Percentiles rank a stretch among this genome's conserved stretches.
These are phyloP conservation scores for Neofusicoccum laricinum DNA, from an alignment of 2,329 filamentous ascomycete species.

Conservation along the genomic window DNA sequence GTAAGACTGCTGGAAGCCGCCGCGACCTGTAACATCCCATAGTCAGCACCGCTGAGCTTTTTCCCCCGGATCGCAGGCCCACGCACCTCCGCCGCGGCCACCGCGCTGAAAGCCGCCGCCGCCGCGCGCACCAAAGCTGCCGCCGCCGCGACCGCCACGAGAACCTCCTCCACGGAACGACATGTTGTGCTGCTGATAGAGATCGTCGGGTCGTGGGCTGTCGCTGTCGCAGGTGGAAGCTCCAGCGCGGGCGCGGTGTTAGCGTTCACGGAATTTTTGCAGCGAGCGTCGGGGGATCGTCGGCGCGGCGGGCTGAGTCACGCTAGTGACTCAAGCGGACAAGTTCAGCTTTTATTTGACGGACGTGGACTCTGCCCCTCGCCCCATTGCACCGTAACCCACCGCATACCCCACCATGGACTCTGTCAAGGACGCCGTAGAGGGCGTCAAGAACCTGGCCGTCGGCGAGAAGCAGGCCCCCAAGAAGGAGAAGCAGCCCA, in stretches of 20 bases:
- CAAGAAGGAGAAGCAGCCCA: constrained; percentile 27
- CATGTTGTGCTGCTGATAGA: constrained; percentile 46
- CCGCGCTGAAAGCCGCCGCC: constrained; percentile 50
- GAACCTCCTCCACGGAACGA: constrained; percentile 55
- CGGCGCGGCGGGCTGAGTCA: constrained; percentile 19
- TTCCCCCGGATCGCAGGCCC: background rate
- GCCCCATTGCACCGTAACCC: constrained; percentile 11
- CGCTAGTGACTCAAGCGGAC: constrained; percentile 10
- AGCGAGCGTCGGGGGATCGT: constrained; percentile 1
- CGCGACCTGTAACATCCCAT: constrained; percentile 30
- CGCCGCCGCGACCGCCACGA: constrained; percentile 44
- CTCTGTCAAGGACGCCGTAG: constrained; percentile 49
- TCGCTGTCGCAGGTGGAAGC: constrained; percentile 3
- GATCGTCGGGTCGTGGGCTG: constrained; percentile 24
- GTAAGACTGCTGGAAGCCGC: constrained; percentile 37
- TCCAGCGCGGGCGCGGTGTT: constrained; percentile 11
- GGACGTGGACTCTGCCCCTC: constrained; percentile 16
- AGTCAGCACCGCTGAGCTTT: constrained; percentile 10
- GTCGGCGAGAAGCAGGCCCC: constrained; percentile 35
- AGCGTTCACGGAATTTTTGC: constrained; percentile 14
- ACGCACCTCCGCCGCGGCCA: constrained; percentile 48
- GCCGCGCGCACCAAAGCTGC: constrained; percentile 43
- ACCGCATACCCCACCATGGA: constrained; percentile 42
- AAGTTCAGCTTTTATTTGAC: constrained; percentile 12
- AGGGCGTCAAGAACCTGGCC: constrained; percentile 60